Evolutionary conservation across 2,329 filamentous ascomycete genomes (phyloP), one percentile per base, ranked within the genome.

Genomic region (Thelonectria blattea): DNA sequence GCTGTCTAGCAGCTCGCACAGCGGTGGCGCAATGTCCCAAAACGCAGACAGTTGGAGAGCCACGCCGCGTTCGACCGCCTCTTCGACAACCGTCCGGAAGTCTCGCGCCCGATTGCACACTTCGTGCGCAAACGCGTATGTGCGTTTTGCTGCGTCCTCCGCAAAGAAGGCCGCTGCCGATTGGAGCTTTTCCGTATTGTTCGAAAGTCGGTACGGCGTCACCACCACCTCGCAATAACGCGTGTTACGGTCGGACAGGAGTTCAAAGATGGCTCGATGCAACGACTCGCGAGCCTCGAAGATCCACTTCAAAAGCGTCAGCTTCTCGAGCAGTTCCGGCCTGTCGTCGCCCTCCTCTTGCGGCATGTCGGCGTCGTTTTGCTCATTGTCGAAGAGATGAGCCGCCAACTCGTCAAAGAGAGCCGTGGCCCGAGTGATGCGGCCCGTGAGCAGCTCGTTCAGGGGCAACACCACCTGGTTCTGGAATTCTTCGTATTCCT

Each of bases 291-390:
- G 88, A 1, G 91, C 90, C 74, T 99, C 95, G 69, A 97, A 98
- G 9, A 98, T 88, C 93, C 95, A 98, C 72, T 98, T 99, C 14
- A 98, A 83, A 49, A 97, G 85, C 0, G 94, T 98, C 12, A 99
- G 83, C 76, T 97, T 96, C 76, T 99, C 95, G 2, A 98, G 81
- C 0, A 98, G 83, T 75, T 99, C 95, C 0, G 95, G 95, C 73
- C 93, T 89, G 74, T 97, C 94, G 68, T 98, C 94, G 17, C 95
- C 94, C 78, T 97, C 94, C 75, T 97, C 93, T 74, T 97, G 93
- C 0, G 93, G 90, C 75, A 92, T 87, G 70, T 96, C 94, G 0
- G 93, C 72, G 85, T 89, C 58, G 85, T 89, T 77, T 24, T 75
- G 72, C 17, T 72, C 74, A 63, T 92, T 90, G 52, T 87, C 88